Conservation (phyloP, 1,284 basidiomycete species). For the Afroboletus lepidellus region DNA sequence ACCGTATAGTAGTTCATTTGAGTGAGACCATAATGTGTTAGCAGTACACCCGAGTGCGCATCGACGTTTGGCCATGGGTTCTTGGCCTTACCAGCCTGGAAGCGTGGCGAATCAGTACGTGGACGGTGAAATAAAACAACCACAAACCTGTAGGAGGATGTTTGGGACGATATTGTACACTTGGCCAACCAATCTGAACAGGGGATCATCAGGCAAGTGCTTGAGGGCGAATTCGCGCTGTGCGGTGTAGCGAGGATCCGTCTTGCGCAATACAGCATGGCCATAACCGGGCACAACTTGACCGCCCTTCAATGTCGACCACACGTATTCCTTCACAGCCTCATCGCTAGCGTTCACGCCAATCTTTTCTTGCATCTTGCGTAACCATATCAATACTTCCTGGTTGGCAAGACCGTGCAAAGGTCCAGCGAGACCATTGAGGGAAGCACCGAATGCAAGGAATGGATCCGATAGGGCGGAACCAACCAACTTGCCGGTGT, state of each 20-base stretch:
- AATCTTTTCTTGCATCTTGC: slow-evolving; percentile 85
- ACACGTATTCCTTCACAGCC: slow-evolving; percentile 89
- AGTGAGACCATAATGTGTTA: slow-evolving; percentile 86
- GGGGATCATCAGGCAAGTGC: slow-evolving; percentile 82
- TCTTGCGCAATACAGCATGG: slow-evolving; percentile 96
- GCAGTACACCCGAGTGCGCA: slow-evolving; percentile 93
- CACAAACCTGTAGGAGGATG: slow-evolving; percentile 80
- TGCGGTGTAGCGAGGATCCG: slow-evolving; percentile 96
- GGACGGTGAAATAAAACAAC: slow-evolving; percentile 82
- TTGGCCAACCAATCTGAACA: slow-evolving; percentile 93
- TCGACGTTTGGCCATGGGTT: slow-evolving; percentile 96
- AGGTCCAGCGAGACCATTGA: slow-evolving; percentile 96
- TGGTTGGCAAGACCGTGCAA: slow-evolving; percentile 97
- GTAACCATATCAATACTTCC: slow-evolving; percentile 88
- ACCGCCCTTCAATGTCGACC: slow-evolving; percentile 87
- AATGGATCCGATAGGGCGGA: slow-evolving; percentile 63
- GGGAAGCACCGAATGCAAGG: slow-evolving; percentile 90
- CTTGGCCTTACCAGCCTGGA: slow-evolving; percentile 93
- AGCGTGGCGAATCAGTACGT: slow-evolving; percentile 60
- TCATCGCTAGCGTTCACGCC: slow-evolving; percentile 83
- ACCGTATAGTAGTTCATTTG: slow-evolving; percentile 97
- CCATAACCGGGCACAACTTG: slow-evolving; percentile 95
- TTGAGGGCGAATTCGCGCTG: slow-evolving; percentile 93
- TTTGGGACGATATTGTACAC: slow-evolving; percentile 92
- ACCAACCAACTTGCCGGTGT: slow-evolving; percentile 91